phyloP scores from a whole-genome alignment of 257 asterid genomes.

The Nicotiana benthamiana region DNA sequence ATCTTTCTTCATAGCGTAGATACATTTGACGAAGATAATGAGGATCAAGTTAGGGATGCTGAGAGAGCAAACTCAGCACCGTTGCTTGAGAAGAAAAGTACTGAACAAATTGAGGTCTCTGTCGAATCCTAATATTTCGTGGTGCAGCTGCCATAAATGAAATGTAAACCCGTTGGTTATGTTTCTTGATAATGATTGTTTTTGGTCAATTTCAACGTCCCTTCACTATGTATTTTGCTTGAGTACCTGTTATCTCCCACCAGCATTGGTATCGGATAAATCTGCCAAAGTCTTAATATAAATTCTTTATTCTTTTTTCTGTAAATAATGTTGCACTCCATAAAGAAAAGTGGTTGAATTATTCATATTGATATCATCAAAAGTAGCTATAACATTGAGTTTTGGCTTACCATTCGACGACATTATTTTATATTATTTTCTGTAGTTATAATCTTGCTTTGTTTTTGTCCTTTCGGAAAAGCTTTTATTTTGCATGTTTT shows the following conservation, averaged over 20 bases:
- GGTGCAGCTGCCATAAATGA: not conserved
- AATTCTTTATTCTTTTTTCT: not conserved
- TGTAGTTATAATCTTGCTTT: not conserved
- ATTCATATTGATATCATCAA: not conserved
- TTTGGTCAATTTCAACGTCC: too few relatives aligned
- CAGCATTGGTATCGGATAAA: too few relatives aligned
- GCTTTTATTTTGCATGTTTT: not conserved
- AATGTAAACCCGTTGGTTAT: conserved; percentile 1
- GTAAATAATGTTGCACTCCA: not conserved
- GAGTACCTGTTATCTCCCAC: not conserved
- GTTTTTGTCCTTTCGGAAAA: not conserved
- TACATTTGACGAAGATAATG: conserved; percentile 56
- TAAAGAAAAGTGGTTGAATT: not conserved
- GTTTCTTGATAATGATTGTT: not conserved
- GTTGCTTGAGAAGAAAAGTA: conserved; percentile 48
- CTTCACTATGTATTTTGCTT: not conserved
- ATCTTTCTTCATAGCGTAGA: conserved; percentile 65
- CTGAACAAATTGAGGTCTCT: conserved; percentile 18
- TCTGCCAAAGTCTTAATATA: not conserved
- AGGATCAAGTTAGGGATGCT: conserved; percentile 17
- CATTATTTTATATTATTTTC: not conserved
- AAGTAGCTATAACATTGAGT: not conserved
- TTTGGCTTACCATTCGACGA: not conserved
- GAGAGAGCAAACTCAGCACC: conserved; percentile 46
- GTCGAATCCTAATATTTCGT: not conserved